Conservation (phyloP, 1,139 yeast genomes). For the Pichia norvegensis region DNA sequence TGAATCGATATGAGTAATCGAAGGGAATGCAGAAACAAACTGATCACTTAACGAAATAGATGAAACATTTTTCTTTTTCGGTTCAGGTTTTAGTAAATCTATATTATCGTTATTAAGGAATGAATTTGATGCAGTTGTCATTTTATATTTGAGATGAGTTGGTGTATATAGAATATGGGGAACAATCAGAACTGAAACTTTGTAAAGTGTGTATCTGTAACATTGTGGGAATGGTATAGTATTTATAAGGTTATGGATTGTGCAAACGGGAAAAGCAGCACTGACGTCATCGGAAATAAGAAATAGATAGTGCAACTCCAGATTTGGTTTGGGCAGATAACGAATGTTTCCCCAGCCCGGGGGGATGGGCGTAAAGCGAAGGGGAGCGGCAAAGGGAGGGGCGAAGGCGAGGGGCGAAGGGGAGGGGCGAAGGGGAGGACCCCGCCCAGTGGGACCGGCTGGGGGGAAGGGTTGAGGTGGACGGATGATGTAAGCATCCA, state of each 20-base stretch:
- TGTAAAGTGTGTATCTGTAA: background rate
- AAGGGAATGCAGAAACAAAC: conserved; percentile 48
- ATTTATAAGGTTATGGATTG: background rate
- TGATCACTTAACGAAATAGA: conserved; percentile 62
- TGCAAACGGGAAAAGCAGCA: background rate
- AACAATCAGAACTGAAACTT: no score
- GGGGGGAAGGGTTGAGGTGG: no score
- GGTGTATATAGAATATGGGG: no score
- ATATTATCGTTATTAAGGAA: conserved; percentile 67
- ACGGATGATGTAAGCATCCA: no score
- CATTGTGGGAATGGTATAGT: background rate
- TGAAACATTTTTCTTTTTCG: conserved; percentile 60
- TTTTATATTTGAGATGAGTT: conserved; percentile 3
- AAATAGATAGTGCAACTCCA: background rate
- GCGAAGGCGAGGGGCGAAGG: no score
- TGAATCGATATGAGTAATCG: conserved; percentile 26
- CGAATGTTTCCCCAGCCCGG: no score
- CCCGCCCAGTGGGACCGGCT: no score
- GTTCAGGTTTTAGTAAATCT: conserved; percentile 53
- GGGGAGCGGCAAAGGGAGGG: no score
- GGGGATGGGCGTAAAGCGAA: no score
- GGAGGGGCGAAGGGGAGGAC: no score
- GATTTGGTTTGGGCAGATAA: background rate
- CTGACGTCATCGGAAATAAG: background rate
- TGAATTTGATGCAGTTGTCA: conserved; percentile 32